Evolutionary conservation across 2,329 filamentous ascomycete species (phyloP), one percentile per base, ranked within the genome.

Genomic region (Cordyceps militaris): DNA sequence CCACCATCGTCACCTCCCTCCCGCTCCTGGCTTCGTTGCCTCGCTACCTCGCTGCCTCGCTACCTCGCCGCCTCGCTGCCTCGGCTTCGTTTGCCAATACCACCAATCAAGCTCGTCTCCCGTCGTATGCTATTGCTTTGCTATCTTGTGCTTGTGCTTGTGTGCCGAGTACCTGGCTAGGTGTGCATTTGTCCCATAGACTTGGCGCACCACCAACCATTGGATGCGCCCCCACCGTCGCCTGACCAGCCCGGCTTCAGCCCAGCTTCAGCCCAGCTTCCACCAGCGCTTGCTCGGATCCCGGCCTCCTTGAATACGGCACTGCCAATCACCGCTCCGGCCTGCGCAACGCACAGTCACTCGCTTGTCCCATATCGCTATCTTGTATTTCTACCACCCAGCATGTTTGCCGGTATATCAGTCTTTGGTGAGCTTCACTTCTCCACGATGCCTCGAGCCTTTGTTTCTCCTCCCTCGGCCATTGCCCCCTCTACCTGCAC

Each of bases 391-490:
- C 42, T 55, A 46, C 13, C 19, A 55, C 30, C 9, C 24, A 40
- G 48, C 53, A 56, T 56, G 53, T 56, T 56, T 49, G 11, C 32
- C 14, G 53, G 53, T 13, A 56, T 56, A 9, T 34, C 53, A 26
- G 43, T 24, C 19, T 34, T 56, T 28, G 53, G 53, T 56, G 34
- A 48, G 53, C 30, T 43, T 43, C 19, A 19, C 26, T 26, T 47
- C 30, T 14, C 24, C 44, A 43, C 26, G n/a, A n/a, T 32, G 30
- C 30, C 30, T 6, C 16, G 16, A 34, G 16, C 16, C 36, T 19
- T 40, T 16, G 16, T 40, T 40, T 44, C 40, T 19, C 8, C 13
- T 40, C 13, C 34, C 16, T 19, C 9, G 19, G 11, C 23, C 21
- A 16, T 32, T 21, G 11, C 2, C 3, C 24, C 8, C 9, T 11